These are phyloP conservation scores for Chaetomidium leptoderma DNA, from an alignment of 495 filamentous ascomycete genomes.

Conservation along the genomic window DNA sequence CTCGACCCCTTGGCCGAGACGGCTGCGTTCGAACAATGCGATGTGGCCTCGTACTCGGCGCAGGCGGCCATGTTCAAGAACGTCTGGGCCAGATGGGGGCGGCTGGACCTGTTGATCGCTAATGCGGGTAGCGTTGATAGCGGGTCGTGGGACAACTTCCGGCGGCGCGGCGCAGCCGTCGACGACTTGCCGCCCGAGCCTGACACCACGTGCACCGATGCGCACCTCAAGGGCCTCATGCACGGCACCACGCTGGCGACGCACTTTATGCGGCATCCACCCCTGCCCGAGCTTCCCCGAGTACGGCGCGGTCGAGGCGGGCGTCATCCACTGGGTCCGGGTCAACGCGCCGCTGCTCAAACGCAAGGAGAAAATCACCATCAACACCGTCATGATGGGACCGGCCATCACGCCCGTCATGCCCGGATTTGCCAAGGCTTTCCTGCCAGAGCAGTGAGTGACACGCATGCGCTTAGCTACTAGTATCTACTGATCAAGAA, in stretches of 20 bases:
- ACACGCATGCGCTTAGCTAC: background rate
- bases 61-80: slow-evolving; percentile 35
- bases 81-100: slow-evolving; percentile 33
- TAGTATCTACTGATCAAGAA: background rate
- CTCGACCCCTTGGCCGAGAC: slow-evolving; percentile 29
- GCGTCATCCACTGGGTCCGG: slow-evolving; percentile 37
- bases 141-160: slow-evolving; percentile 17
- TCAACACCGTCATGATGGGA: slow-evolving; percentile 38
- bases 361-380: slow-evolving; percentile 40
- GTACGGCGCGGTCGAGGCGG: slow-evolving; percentile 40
- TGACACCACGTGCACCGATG: slow-evolving; percentile 35
- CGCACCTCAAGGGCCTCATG: slow-evolving; percentile 39
- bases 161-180: slow-evolving; percentile 2
- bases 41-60: slow-evolving; percentile 37
- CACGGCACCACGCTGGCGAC: slow-evolving; percentile 41
- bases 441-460: slow-evolving; percentile 27
- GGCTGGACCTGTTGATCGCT: slow-evolving; percentile 41
- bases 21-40: slow-evolving; percentile 32
- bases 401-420: slow-evolving; percentile 37
- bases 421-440: slow-evolving; percentile 34
- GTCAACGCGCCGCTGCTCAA: slow-evolving; percentile 31
- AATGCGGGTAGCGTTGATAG: slow-evolving; percentile 42
- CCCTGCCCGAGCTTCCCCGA: slow-evolving; percentile 38
- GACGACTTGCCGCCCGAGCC: slow-evolving; percentile 37
- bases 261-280: slow-evolving; percentile 44